Evolutionary conservation across 2,329 filamentous ascomycete genomes (phyloP), one percentile per base, ranked within the genome.

Genomic region (Aspergillus pseudoterreus): DNA sequence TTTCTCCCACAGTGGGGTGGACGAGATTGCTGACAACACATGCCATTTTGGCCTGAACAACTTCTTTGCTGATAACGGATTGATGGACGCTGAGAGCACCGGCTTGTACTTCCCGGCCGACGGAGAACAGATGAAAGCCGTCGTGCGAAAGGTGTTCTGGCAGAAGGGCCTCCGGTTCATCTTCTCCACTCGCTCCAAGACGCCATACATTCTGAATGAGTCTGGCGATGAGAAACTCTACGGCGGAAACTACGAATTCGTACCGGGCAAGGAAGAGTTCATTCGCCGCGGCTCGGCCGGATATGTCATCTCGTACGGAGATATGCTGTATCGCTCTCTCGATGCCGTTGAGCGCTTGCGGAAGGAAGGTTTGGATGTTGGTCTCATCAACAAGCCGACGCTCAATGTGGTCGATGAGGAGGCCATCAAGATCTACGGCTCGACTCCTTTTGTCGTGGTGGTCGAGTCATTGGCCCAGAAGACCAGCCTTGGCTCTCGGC

Each of bases 1-100:
- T 53, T 72, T 73, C 54, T 72, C 69, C 1, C 70, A 73, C 57
- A 69, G 65, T 8, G 70, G 70, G 32, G 67, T 73, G 2, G 70
- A 72, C 38, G 70, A 72, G 53, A 73, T 72, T 61, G 70, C 70
- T 12, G 70, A 72, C 50, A 73, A 72, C 54, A 73, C 70, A 1
- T 73, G 70, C 59, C 70, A 73, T 56, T 73, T 73, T 50, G 70
- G 70, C 4, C 55, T 73, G 52, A 72, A 72, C 61, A 65, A 69
- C 36, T 71, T 72, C 63, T 72, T 73, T 50, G 69, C 70, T 4
- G 70, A 73, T 30, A 72, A 73, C 44, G 70, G 68, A 1, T 57
- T 73, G 6, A 67, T 71, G 58, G 70, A 72, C 49, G 64, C 65
- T 19, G 66, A 64, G 50, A 61, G 38, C 21, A 72, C 68, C 1